Percentiles rank a stretch among this genome's conserved stretches.
phyloP scores from a whole-genome alignment of 2,329 filamentous ascomycete species.

The Apiospora kogelbergensis region DNA sequence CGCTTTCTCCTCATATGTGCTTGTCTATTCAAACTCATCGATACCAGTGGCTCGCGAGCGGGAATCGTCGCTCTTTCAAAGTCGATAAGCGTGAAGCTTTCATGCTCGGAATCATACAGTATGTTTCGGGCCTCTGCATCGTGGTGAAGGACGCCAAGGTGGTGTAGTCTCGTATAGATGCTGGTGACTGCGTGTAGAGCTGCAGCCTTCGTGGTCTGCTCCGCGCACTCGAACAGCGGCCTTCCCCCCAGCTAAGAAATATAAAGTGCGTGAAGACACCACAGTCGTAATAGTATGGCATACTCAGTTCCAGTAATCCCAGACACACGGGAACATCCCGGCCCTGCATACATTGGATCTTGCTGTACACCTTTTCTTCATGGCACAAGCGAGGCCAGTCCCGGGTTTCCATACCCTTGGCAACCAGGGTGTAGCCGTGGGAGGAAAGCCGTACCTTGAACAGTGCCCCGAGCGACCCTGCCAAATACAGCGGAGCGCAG shows the following conservation, averaged over 20 bases:
- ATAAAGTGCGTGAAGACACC: conserved; percentile 32
- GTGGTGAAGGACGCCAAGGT: conserved; percentile 24
- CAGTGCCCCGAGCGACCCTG: conserved; percentile 30
- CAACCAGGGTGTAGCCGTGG: conserved; percentile 38
- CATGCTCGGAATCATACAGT: conserved; percentile 25
- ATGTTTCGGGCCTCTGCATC: conserved; percentile 34
- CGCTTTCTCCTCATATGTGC: not conserved
- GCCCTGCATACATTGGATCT: conserved; percentile 31
- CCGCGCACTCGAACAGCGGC: conserved; percentile 21
- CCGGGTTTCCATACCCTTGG: conserved; percentile 35
- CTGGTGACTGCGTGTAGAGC: conserved; percentile 15
- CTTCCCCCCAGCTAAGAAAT: conserved; percentile 34
- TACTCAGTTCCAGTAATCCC: conserved; percentile 28
- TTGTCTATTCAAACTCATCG: conserved; percentile 20
- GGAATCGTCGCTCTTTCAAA: conserved; percentile 30
- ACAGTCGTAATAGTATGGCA: conserved; percentile 32
- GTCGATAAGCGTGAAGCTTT: conserved; percentile 32
- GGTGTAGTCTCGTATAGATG: conserved; percentile 16
- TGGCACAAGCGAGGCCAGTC: conserved; percentile 24
- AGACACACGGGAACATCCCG: conserved; percentile 35
- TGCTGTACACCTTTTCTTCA: conserved; percentile 33
- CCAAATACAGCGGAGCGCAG: conserved; percentile 28
- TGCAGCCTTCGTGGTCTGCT: conserved; percentile 10
- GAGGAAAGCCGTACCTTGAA: conserved; percentile 38
- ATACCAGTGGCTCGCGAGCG: conserved; percentile 21